phyloP scores from a whole-genome alignment of 1,139 yeast genomes.

The Pichia sp. region DNA sequence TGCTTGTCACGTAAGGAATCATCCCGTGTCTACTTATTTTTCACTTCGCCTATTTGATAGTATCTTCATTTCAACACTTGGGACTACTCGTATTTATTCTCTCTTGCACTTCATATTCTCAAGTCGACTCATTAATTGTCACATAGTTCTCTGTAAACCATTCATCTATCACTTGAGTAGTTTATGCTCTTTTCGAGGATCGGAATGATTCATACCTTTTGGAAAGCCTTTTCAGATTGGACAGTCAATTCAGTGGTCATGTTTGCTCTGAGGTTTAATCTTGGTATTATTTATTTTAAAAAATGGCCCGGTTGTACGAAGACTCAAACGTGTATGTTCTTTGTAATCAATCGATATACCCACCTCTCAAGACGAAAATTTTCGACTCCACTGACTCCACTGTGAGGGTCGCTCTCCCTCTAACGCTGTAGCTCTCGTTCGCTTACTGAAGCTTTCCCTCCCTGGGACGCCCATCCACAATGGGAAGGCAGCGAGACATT shows the following conservation, averaged over 20 bases:
- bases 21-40: too few species aligned
- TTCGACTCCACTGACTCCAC: background rate
- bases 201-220: slow-evolving; percentile 77
- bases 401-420: background rate
- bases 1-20: too few species aligned
- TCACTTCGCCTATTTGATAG: too few species aligned
- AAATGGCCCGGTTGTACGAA: background rate
- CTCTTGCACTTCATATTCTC: too few species aligned
- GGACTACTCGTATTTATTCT: too few species aligned
- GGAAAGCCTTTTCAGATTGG: slow-evolving; percentile 99
- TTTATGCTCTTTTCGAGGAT: background rate
- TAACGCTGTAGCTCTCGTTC: background rate
- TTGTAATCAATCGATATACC: background rate
- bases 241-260: slow-evolving; percentile 99
- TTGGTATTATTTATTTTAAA: background rate
- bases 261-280: slow-evolving; percentile 34
- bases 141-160: background rate
- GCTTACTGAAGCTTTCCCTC: background rate
- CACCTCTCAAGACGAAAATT: background rate
- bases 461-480: background rate
- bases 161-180: background rate
- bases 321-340: background rate
- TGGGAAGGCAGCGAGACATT: background rate
- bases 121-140: too few species aligned
- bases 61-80: too few species aligned